Conservation (phyloP, 2,329 filamentous ascomycete genomes). For the Verticillium nubilum region DNA sequence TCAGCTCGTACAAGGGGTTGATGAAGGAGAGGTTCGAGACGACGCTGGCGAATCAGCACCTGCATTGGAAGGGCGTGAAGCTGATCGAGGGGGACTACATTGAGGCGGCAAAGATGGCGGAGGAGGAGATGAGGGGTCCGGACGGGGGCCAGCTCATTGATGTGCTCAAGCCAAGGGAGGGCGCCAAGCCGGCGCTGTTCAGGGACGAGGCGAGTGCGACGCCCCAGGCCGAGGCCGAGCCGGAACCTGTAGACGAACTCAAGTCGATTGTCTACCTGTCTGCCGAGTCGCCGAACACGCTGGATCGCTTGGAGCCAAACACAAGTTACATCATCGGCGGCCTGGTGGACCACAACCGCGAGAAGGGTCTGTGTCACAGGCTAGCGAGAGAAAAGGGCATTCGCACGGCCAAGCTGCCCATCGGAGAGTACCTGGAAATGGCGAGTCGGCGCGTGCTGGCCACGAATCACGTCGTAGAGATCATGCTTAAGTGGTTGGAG, state of each 20-base stretch:
- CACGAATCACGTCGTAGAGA: slow-evolving; percentile 95
- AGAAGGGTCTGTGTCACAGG: slow-evolving; percentile 91
- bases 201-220: slow-evolving; percentile 25
- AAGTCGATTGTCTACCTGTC: slow-evolving; percentile 74
- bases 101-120: slow-evolving; percentile 59
- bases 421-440: slow-evolving; percentile 94
- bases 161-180: slow-evolving; percentile 39
- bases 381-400: slow-evolving; percentile 70
- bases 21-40: slow-evolving; percentile 77
- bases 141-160: slow-evolving; percentile 55
- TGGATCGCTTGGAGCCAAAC: slow-evolving; percentile 78
- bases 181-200: slow-evolving; percentile 22
- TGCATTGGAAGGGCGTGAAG: slow-evolving; percentile 71
- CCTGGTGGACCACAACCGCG: slow-evolving; percentile 90
- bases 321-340: slow-evolving; percentile 92
- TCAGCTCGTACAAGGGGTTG: slow-evolving; percentile 73
- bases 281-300: slow-evolving; percentile 81
- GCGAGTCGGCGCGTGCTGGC: slow-evolving; percentile 78
- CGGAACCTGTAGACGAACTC: slow-evolving; percentile 26
- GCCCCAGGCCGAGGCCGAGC: slow-evolving; percentile 21
- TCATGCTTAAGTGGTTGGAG: slow-evolving; percentile 92
- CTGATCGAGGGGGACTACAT: slow-evolving; percentile 74
- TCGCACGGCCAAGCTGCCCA: slow-evolving; percentile 85
- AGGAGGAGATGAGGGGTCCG: slow-evolving; percentile 58
- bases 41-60: slow-evolving; percentile 64